These are phyloP conservation scores for Globisporangium orthogonon DNA, from an alignment of 352 stramenopile genomes.

Conservation along the genomic window DNA sequence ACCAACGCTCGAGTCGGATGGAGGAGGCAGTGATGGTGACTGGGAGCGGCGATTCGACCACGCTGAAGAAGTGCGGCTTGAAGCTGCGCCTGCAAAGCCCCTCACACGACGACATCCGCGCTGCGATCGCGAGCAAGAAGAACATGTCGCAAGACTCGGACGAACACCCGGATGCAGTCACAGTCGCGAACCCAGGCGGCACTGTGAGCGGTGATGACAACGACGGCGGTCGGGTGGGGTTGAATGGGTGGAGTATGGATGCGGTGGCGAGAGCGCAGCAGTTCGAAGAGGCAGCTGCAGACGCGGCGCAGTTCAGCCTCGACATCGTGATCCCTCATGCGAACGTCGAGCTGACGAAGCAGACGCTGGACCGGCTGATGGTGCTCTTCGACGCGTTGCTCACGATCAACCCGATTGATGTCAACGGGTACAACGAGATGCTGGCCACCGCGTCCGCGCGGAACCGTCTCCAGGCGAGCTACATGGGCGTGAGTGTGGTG, in stretches of 20 bases:
- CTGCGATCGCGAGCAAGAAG: slow-evolving; percentile 49
- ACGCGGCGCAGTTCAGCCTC: slow-evolving; percentile 49
- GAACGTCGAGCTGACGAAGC: slow-evolving; percentile 51
- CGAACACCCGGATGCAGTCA: slow-evolving; percentile 37
- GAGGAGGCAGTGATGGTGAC: slow-evolving; percentile 41
- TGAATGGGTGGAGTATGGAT: slow-evolving; percentile 80
- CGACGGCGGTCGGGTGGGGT: slow-evolving; percentile 63
- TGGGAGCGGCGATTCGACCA: slow-evolving; percentile 25
- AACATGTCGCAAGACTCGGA: slow-evolving; percentile 65
- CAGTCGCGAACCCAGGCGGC: slow-evolving; percentile 19
- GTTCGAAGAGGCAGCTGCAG: slow-evolving; percentile 51
- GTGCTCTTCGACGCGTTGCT: slow-evolving; percentile 79
- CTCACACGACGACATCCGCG: slow-evolving; percentile 36
- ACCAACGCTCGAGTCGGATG: slow-evolving; percentile 40
- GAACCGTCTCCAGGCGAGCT: slow-evolving; percentile 59
- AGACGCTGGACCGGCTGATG: slow-evolving; percentile 71
- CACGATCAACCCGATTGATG: slow-evolving; percentile 85
- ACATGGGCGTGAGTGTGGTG: slow-evolving; percentile 67
- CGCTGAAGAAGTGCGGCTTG: slow-evolving; percentile 33
- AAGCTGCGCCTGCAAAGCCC: slow-evolving; percentile 43
- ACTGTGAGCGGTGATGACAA: slow-evolving; percentile 69
- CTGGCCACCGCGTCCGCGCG: slow-evolving; percentile 39
- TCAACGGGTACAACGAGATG: slow-evolving; percentile 76
- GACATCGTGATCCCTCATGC: slow-evolving; percentile 54
- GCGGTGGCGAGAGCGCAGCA: slow-evolving; percentile 47